Evolutionary conservation across 2,329 filamentous ascomycete genomes (phyloP), one percentile per base, ranked within the genome.

Genomic region (Epicoccum sorghinum): DNA sequence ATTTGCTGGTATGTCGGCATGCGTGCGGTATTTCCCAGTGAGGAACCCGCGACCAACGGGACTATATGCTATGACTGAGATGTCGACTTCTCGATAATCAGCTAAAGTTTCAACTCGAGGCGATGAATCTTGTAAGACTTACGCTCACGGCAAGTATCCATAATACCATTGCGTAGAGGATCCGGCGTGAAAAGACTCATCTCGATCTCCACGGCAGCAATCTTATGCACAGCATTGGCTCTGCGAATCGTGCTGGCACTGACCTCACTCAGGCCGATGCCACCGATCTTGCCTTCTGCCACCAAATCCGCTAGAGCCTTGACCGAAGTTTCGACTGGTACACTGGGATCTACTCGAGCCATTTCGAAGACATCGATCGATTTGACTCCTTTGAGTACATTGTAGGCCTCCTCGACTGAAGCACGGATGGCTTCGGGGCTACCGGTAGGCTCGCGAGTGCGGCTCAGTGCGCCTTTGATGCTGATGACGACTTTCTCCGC

Each of bases 61-160:
- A 37, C 86, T 87, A 74, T 91, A 92, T 6, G 72, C 70, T 12
- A 91, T 75, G 42, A 93, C 76, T 0, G 88, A 86, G 57, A 93
- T 90, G 42, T 80, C 77, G 40, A 89, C 73, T 39, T 18, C 18
- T 18, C 18, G 18, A 18, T 18, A 18, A 3, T 18, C 18, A 18
- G 18, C 18, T 18, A 2, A 18, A 18, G 18, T 18, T 2, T 18
- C 18, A 18, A 2, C 18, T 3, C 18, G 18, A 18, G 18, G 18
- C 18, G 18, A 18, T 18, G 18, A 18, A 18, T 10, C 12, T 29
- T 22, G 25, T 5, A 13, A 24, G 12, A 39, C 44, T 24, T 29
- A 47, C 44, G 25, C 22, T 39, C 44, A 23, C n/a, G 13, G 10
- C 85, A 87, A 1, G 80, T 77, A 46, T 77, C 65, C 3, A 82